Evolutionary conservation across 176 grass and related monocot species (phyloP), one percentile per base, ranked within the genome.

Genomic region (Juncus effusus): DNA sequence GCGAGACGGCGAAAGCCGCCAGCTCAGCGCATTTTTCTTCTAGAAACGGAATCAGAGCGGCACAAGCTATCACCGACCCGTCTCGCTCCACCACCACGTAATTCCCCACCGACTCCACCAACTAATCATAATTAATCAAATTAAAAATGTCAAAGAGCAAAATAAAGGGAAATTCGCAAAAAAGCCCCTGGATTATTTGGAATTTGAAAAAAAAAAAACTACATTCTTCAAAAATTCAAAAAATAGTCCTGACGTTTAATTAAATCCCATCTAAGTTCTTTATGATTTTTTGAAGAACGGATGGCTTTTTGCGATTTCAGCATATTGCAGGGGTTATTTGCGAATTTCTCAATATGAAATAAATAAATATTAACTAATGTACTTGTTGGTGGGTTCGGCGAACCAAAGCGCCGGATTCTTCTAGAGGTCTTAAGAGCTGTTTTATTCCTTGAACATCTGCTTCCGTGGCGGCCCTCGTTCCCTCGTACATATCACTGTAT

Each of bases 1-100:
- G 87, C 76, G 92, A 91, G 38, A 91, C 92, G 62, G 87, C 87
- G 68, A 96, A 79, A 74, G 92, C 87, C 76, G 92, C 87, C 73
- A 96, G 87, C 81, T 96, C 92, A 10, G 87, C 92, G 53, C 87
- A 91, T 78, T 91, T 88, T 14, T 91, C 84, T 72, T 87, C 74
- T 67, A 60, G 67, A 74, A 86, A 96, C 57, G 92, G 84, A 50
- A 96, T 85, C 64, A 96, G 79, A 50, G 92, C 87, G 63, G 84
- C 92, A 72, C 92, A 96, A 1, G 92, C 84, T 54, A 96, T 96
- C 67, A 96, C 71, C 51, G 92, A 91, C 70, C 84, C 82, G 65
- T 96, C 92, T 84, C 92, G 88, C 70, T 96, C 85, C 56, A 88
- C 80, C 2, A 88, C 70, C 40, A 96, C 65, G 74, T 91, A 96